A percentile compares a stretch with the other conserved stretches of the same genome.
Evolutionary conservation across 202 grass and related monocot species (phyloP).

Genomic region (Panicum virgatum): DNA sequence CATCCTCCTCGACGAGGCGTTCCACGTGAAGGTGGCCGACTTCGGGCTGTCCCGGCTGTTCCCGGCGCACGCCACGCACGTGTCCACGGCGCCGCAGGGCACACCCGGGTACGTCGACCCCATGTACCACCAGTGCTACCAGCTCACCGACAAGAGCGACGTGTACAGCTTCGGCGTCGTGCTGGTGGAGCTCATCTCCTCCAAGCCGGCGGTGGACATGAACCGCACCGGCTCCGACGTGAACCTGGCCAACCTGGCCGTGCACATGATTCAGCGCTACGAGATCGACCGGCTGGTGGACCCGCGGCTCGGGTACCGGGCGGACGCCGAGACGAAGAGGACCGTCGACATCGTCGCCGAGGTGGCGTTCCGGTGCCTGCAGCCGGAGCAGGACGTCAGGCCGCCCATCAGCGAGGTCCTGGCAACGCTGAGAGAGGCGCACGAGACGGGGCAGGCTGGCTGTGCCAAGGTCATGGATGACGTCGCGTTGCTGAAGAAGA

Average conservation of each 20-base stretch:
- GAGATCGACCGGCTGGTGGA: slow-evolving; percentile 54
- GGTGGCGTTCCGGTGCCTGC: slow-evolving; percentile 64
- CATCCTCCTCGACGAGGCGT: slow-evolving; percentile 67
- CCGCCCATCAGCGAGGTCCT: slow-evolving; percentile 54
- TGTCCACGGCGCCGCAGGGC: slow-evolving; percentile 70
- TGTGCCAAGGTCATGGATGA: neutral
- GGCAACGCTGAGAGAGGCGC: slow-evolving; percentile 28
- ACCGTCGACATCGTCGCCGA: slow-evolving; percentile 54
- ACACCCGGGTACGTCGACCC: slow-evolving; percentile 72
- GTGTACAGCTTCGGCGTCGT: slow-evolving; percentile 78
- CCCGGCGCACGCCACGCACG: slow-evolving; percentile 47
- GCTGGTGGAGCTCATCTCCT: slow-evolving; percentile 64
- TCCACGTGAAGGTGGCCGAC: slow-evolving; percentile 77
- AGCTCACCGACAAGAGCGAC: slow-evolving; percentile 70
- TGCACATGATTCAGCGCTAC: slow-evolving; percentile 50
- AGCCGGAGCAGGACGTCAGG: slow-evolving; percentile 56
- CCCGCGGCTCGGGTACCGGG: slow-evolving; percentile 28
- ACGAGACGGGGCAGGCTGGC: neutral
- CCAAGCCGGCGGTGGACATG: slow-evolving; percentile 63
- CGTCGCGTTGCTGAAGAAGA: slow-evolving; percentile 7
- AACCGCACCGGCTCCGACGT: slow-evolving; percentile 27
- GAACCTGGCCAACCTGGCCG: slow-evolving; percentile 55
- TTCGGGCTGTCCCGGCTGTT: slow-evolving; percentile 66
- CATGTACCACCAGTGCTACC: slow-evolving; percentile 56
- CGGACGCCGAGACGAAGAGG: slow-evolving; percentile 20